These are phyloP conservation scores for Pezicula rhizophila DNA, from an alignment of 2,329 filamentous ascomycete species.

Conservation along the genomic window DNA sequence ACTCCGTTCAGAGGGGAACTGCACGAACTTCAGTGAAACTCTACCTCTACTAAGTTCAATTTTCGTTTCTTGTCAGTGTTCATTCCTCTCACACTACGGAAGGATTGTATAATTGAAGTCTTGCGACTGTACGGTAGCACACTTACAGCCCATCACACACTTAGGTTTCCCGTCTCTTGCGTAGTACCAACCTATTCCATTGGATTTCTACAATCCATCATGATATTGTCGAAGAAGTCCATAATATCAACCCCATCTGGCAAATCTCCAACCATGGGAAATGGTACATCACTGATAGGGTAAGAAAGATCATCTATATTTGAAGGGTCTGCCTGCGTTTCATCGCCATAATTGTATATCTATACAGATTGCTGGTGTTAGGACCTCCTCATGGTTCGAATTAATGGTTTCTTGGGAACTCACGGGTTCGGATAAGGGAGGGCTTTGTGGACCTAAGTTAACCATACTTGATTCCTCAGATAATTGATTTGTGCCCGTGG, in stretches of 20 bases:
- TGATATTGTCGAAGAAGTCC: constrained; percentile 5
- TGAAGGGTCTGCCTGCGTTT: neutral
- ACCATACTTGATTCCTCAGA: neutral
- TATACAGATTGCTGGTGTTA: neutral
- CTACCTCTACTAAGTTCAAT: too few species aligned
- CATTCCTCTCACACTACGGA: too few species aligned
- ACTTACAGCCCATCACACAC: neutral
- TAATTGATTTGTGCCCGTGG: neutral
- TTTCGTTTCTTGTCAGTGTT: too few species aligned
- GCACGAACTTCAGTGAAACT: too few species aligned
- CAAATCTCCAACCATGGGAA: constrained; percentile 1
- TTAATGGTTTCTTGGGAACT: neutral
- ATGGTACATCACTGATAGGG: constrained; percentile 4
- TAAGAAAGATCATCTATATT: constrained; percentile 5
- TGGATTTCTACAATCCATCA: constrained; percentile 2
- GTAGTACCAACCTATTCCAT: neutral
- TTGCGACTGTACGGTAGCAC: too few species aligned
- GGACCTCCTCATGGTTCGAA: neutral
- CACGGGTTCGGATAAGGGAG: neutral
- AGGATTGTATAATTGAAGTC: too few species aligned
- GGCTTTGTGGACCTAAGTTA: neutral
- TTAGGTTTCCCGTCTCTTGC: neutral
- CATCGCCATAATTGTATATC: constrained; percentile 1
- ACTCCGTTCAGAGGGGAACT: too few species aligned
- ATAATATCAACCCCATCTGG: constrained; percentile 3